Evolutionary conservation across 2,329 filamentous ascomycete genomes (phyloP), one percentile per base, ranked within the genome.

Genomic region (Exophiala calicioides): DNA sequence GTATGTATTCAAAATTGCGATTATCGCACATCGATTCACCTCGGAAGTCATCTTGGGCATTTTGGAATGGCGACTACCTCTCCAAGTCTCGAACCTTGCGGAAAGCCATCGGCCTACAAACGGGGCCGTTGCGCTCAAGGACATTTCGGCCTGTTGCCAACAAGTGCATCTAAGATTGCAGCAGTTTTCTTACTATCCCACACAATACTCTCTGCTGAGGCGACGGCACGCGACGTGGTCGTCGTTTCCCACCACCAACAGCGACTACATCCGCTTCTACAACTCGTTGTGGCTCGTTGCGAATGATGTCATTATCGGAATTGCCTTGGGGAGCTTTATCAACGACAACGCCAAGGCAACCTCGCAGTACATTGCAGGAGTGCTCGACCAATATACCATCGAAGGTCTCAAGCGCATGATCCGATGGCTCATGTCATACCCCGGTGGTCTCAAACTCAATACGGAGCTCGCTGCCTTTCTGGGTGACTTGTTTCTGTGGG

Each of bases 101-200:
- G 56, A 58, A 21, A 44, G 40, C 10, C 51, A 40, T 5, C 42
- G 42, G 27, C 36, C 33, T 18, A 81, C 85, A 35, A 86, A 88
- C 5, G 84, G 86, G 9, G 31, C 85, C 84, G 84, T 90, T 30
- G 93, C 93, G 1, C 71, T 98, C 45, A 97, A 97, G 65, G 93
- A 98, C 64, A 82, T 97, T 33, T 97, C 90, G 23, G 93, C 93
- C 10, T 97, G 91, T 0, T 93, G 93, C 18, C 93, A 98, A 65
- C 93, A 98, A 68, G 84, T 98, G 26, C 93, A 98, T 68, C 96
- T 98, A 56, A 86, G 93, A 4, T 77, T 98, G 16, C 90, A 97
- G 64, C 93, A 98, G 65, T 97, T 97, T 64, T 97, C 91, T 68
- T 98, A 98, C 67, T 97, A 91, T 90, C 94, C 93, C 2, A 89